Conservation (phyloP, 768 basidiomycete species). For the Suillus occidentalis region DNA sequence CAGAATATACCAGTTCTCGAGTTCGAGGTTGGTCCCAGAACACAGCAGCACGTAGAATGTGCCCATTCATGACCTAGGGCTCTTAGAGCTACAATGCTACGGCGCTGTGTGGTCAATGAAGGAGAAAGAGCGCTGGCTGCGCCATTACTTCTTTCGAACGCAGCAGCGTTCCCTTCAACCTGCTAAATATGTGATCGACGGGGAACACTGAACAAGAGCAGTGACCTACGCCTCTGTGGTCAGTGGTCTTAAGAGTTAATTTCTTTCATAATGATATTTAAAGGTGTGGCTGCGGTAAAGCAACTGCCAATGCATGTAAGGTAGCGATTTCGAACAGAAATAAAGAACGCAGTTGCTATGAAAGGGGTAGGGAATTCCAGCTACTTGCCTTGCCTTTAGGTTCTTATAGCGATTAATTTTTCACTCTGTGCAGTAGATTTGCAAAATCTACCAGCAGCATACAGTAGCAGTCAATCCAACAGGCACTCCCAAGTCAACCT, state of each 20-base stretch:
- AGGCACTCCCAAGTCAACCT: too few relatives aligned
- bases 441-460: too few relatives aligned
- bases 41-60: neutral
- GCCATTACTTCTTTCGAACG: constrained; percentile 10
- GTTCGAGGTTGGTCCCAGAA: too few relatives aligned
- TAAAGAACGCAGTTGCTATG: constrained; percentile 11
- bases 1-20: too few relatives aligned
- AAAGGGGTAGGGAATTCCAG: neutral
- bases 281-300: constrained; percentile 16
- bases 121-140: neutral
- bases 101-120: neutral
- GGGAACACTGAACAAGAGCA: neutral
- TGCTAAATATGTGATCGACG: constrained; percentile 16
- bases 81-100: too few relatives aligned
- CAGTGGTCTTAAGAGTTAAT: constrained; percentile 2
- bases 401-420: too few relatives aligned
- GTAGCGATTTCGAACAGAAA: constrained; percentile 10
- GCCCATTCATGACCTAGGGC: too few relatives aligned
- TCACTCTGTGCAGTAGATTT: too few relatives aligned
- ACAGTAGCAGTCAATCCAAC: too few relatives aligned
- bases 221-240: constrained; percentile 11
- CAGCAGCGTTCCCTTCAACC: constrained; percentile 16
- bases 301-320: constrained; percentile 16
- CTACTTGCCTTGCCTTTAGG: too few relatives aligned
- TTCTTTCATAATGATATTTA: constrained; percentile 21